Conservation (phyloP, 768 basidiomycete genomes). For the Leccinum arenicola region DNA sequence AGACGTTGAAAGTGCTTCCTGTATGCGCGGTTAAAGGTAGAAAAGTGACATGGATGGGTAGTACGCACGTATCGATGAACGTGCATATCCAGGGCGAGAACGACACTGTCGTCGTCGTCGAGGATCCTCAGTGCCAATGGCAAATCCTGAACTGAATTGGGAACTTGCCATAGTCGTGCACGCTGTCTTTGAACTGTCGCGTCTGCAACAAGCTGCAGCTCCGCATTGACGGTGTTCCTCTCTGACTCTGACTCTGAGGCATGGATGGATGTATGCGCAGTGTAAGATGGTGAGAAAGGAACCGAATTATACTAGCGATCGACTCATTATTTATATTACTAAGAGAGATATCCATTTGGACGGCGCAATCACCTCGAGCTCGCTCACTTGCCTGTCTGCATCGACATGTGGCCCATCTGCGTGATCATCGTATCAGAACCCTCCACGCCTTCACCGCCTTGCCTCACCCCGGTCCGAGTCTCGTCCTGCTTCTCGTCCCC, state of each 20-base stretch:
- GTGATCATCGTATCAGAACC: slow-evolving; percentile 18
- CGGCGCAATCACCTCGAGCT: no score
- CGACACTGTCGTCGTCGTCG: slow-evolving; percentile 8
- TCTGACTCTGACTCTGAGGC: slow-evolving; percentile 4
- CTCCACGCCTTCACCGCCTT: not conserved
- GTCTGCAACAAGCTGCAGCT: slow-evolving; percentile 7
- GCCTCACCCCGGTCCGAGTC: not conserved
- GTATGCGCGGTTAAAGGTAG: not conserved
- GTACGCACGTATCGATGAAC: slow-evolving; percentile 66
- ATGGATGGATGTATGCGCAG: no score
- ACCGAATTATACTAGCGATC: no score
- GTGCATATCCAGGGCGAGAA: slow-evolving; percentile 39
- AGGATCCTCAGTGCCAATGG: no score
- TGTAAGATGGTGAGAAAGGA: no score
- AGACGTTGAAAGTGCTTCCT: slow-evolving; percentile 75
- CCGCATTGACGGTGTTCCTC: not conserved
- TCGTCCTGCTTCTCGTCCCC: slow-evolving; percentile 26
- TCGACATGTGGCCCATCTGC: slow-evolving; percentile 17
- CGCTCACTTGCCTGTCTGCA: slow-evolving; percentile 17
- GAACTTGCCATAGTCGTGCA: slow-evolving; percentile 41
- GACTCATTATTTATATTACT: no score
- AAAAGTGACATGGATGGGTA: not conserved
- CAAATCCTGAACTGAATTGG: not conserved
- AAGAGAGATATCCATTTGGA: no score
- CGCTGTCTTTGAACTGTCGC: slow-evolving; percentile 37